Evolutionary conservation across 2,329 filamentous ascomycete species (phyloP), one percentile per base, ranked within the genome.

Genomic region (Cladophialophora bantiana): DNA sequence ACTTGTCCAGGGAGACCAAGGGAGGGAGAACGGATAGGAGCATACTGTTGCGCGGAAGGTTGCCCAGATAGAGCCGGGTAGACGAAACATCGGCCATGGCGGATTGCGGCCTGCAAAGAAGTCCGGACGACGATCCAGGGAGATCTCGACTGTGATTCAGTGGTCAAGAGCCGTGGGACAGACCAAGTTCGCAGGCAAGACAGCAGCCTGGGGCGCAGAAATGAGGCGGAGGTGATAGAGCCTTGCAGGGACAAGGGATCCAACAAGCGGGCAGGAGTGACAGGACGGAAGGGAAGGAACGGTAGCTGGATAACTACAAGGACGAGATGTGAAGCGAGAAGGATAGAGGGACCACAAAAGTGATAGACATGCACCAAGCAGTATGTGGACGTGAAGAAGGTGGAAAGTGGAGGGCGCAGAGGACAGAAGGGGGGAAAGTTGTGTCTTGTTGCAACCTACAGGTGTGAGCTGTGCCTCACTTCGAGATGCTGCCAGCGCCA

Each of bases 61-160:
- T 98, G 82, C 94, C 94, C 83, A 98, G 85, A 84, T 98, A 99
- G 74, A 98, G 91, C 83, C 95, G 89, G 78, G 94, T 98, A 74
- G 91, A 90, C 71, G 93, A 97, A 74, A 97, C 94, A 83, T 97
- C 93, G 76, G 88, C 90, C 88, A 93, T 93, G 61, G 53, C 35
- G 31, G 40, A 38, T 38, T 54, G 40, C n/a, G 50, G 57, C 34
- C 26, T 56, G 56, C 32, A 40, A 52, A 53, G 38, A 13, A 53
- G 45, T 61, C 59, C 59, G 52, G 45, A 61, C 52, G 18, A 61
- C 20, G 59, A 40, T 61, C 59, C 59, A 61, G 32, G 32, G 31
- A 40, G 18, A n/a, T 60, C 45, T 45, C 45, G n/a, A 60, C 34
- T 32, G 45, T 34, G 34, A 26, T 61, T 13, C 31, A 40, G 15